phyloP scores from a whole-genome alignment of 192 early-diverging fungal species.

The Lobosporangium transversale region DNA sequence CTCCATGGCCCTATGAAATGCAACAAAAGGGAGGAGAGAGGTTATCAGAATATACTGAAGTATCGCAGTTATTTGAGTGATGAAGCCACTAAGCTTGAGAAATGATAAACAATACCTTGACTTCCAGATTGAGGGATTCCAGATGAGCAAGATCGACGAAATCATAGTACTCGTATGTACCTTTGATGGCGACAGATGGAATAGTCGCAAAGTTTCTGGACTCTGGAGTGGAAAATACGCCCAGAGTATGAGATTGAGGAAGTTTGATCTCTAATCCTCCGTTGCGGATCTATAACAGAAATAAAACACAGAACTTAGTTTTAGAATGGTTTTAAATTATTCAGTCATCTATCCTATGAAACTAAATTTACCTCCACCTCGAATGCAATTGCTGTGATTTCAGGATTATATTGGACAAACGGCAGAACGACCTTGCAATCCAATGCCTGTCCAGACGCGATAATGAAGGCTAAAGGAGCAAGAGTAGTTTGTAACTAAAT shows the following conservation, averaged over 20 bases:
- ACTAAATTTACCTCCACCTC: slow-evolving; percentile 57
- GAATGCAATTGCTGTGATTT: slow-evolving; percentile 62
- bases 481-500: neutral
- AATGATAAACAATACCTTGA: slow-evolving; percentile 52
- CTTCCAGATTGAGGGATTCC: slow-evolving; percentile 60
- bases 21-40: too few relatives aligned
- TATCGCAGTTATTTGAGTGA: too few relatives aligned
- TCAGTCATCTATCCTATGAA: too few relatives aligned
- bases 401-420: slow-evolving; percentile 66
- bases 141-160: slow-evolving; percentile 59
- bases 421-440: slow-evolving; percentile 59
- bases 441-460: slow-evolving; percentile 55
- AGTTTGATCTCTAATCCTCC: slow-evolving; percentile 59
- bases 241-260: slow-evolving; percentile 71
- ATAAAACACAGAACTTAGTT: too few relatives aligned
- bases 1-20: slow-evolving; percentile 58
- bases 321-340: too few relatives aligned
- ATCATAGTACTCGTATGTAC: slow-evolving; percentile 65
- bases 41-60: too few relatives aligned
- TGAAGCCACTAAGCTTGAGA: too few relatives aligned
- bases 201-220: slow-evolving; percentile 59
- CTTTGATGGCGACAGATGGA: slow-evolving; percentile 54
- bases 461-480: slow-evolving; percentile 51
- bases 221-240: slow-evolving; percentile 65
- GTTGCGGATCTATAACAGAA: slow-evolving; percentile 54